Evolutionary conservation across 2,329 filamentous ascomycete species (phyloP).

Genomic region (Penicillium sp.): DNA sequence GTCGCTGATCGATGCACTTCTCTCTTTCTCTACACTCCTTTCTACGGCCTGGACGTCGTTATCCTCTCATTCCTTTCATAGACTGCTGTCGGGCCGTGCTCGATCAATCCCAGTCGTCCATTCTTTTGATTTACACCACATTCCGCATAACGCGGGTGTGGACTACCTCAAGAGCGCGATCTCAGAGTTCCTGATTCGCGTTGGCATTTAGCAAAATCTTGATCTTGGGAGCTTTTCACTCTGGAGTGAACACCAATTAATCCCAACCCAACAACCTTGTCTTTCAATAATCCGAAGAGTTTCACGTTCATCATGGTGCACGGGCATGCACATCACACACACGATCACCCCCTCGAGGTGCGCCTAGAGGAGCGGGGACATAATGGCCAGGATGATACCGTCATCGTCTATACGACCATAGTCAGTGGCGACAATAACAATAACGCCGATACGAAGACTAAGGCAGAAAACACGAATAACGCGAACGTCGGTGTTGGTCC

Average conservation of each 20-base stretch:
- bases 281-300: not conserved
- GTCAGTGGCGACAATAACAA: constrained; percentile 11
- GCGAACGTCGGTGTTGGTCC: constrained; percentile 27
- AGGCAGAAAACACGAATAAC: not conserved
- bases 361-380: constrained; percentile 15
- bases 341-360: constrained; percentile 21
- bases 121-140: constrained; percentile 26
- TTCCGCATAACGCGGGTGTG: constrained; percentile 18
- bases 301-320: constrained; percentile 28
- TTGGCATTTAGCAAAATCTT: constrained; percentile 15
- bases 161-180: constrained; percentile 16
- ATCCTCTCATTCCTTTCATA: constrained; percentile 21
- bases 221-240: constrained; percentile 5
- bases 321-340: constrained; percentile 28
- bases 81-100: constrained; percentile 23
- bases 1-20: not conserved
- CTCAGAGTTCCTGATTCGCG: constrained; percentile 13
- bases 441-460: constrained; percentile 12
- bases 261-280: not conserved
- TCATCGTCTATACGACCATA: constrained; percentile 54
- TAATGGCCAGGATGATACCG: constrained; percentile 20
- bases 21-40: constrained; percentile 3
- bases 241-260: constrained; percentile 6
- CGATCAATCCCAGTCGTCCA: constrained; percentile 22
- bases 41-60: constrained; percentile 26